Evolutionary conservation across 1,139 yeast genomes (phyloP).

Genomic region (Debaryomyces robertsiae): DNA sequence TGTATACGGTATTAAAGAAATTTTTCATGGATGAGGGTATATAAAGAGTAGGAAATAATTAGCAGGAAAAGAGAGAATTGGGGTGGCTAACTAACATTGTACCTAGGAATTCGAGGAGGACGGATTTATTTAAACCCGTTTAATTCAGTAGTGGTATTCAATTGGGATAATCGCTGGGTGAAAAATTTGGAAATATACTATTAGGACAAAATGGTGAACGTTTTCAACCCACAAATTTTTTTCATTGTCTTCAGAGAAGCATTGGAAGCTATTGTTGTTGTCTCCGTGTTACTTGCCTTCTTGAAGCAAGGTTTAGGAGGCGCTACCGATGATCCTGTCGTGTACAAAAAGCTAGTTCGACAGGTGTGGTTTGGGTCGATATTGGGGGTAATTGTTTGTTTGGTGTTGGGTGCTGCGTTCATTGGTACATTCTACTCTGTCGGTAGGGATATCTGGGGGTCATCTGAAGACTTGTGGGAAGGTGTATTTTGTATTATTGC

Average conservation of each 20-base stretch:
- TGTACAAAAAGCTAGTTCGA: constrained; percentile 61
- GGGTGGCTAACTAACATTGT: no score
- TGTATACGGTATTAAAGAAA: no score
- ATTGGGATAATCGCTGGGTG: no score
- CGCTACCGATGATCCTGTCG: constrained; percentile 45
- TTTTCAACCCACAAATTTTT: constrained; percentile 63
- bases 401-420: constrained; percentile 79
- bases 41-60: no score
- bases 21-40: no score
- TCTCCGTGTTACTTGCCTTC: constrained; percentile 87
- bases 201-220: constrained; percentile 33
- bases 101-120: no score
- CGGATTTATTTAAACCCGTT: no score
- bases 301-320: constrained; percentile 80
- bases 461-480: constrained; percentile 91
- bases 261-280: constrained; percentile 85
- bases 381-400: constrained; percentile 71
- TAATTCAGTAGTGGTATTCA: no score
- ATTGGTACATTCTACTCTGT: constrained; percentile 81
- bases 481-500: constrained; percentile 86
- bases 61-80: no score
- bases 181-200: neutral
- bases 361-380: constrained; percentile 85
- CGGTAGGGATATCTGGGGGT: constrained; percentile 81
- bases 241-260: constrained; percentile 90